Evolutionary conservation across 305 asterid species (phyloP).

Genomic region (Rubia occidens): DNA sequence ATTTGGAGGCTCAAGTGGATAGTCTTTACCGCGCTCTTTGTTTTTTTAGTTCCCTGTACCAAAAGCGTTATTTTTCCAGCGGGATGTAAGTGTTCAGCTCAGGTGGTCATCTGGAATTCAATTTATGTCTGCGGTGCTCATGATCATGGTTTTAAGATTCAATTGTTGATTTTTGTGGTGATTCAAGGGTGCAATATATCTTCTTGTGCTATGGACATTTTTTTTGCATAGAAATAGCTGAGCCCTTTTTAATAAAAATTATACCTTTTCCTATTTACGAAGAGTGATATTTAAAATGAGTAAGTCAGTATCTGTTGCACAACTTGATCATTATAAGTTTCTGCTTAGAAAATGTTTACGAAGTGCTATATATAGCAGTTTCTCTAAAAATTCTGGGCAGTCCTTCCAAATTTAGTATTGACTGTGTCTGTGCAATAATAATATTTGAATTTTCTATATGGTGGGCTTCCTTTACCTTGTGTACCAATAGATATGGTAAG

Average conservation of each 20-base stretch:
- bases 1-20: not conserved
- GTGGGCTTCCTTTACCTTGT: conserved; percentile 34
- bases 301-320: not conserved
- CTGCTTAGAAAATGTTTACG: not conserved
- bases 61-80: not conserved
- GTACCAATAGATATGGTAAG: conserved; percentile 76
- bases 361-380: not conserved
- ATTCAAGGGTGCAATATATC: too few relatives aligned
- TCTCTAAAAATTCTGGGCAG: not conserved
- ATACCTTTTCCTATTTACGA: not conserved
- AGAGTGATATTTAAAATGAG: not conserved
- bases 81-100: not conserved
- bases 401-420: not conserved
- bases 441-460: not conserved
- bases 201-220: too few relatives aligned
- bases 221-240: too few relatives aligned
- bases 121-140: too few relatives aligned
- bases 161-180: not conserved
- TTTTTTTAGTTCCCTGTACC: not conserved
- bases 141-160: not conserved
- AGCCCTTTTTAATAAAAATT: too few relatives aligned
- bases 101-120: not conserved
- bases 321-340: not conserved
- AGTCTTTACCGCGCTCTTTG: not conserved
- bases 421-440: not conserved